Evolutionary conservation across 176 grass and related monocot species (phyloP).

Genomic region (Poa pratensis): DNA sequence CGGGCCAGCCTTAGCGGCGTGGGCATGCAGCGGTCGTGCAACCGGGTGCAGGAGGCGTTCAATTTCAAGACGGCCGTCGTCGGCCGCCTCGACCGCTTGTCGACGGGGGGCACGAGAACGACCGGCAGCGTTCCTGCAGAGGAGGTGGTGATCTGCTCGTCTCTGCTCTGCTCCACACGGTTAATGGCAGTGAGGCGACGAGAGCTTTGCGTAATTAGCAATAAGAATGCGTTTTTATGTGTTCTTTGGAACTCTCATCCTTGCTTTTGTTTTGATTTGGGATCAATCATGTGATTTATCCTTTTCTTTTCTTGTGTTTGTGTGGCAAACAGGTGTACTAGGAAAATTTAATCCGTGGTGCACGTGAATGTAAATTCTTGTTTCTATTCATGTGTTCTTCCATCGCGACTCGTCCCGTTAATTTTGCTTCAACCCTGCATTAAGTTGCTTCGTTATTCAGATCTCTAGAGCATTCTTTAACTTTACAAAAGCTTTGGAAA

Average conservation of each 20-base stretch:
- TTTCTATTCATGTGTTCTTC: not conserved
- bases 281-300: not conserved
- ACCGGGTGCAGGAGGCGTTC: constrained; percentile 66
- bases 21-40: constrained; percentile 73
- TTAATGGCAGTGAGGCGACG: constrained; percentile 9
- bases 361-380: constrained; percentile 65
- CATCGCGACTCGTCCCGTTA: not conserved
- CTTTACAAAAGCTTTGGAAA: too few relatives aligned
- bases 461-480: too few relatives aligned
- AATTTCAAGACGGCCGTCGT: constrained; percentile 79
- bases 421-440: not conserved
- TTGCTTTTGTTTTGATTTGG: constrained; percentile 14
- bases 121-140: constrained; percentile 64
- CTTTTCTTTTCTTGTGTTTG: not conserved
- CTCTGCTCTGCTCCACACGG: not conserved
- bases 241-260: constrained; percentile 52
- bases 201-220: constrained; percentile 54
- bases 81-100: constrained; percentile 63
- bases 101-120: constrained; percentile 49
- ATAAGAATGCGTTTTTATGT: constrained; percentile 57
- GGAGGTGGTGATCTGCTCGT: constrained; percentile 58
- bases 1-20: constrained; percentile 73
- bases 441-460: too few relatives aligned
- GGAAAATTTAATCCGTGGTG: constrained; percentile 39
- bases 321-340: constrained; percentile 43